phyloP scores from a whole-genome alignment of 2,329 filamentous ascomycete genomes.

The Colletotrichum sp. region DNA sequence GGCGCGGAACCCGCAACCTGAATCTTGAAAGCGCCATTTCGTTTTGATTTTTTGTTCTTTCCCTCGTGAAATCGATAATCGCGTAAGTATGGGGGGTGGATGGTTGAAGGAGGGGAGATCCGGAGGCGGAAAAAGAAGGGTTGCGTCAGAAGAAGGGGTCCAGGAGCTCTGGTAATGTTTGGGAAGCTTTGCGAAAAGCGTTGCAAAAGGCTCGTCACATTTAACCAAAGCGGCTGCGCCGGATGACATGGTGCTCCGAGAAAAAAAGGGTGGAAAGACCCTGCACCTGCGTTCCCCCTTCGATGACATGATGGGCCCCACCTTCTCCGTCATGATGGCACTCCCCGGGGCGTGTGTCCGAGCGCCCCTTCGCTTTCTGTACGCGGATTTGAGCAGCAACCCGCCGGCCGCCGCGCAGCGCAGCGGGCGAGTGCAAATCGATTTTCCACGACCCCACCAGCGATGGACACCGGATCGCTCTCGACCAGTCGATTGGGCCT shows the following conservation, averaged over 20 bases:
- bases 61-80: neutral
- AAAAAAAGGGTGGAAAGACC: constrained; percentile 14
- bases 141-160: constrained; percentile 14
- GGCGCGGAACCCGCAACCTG: constrained; percentile 31
- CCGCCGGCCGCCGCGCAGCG: neutral
- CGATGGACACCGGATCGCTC: neutral
- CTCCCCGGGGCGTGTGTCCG: neutral
- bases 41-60: neutral
- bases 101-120: neutral
- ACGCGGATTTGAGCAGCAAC: neutral
- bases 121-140: neutral
- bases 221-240: constrained; percentile 12
- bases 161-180: constrained; percentile 10
- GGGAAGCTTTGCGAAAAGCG: neutral
- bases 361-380: neutral
- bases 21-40: constrained; percentile 12
- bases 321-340: constrained; percentile 1
- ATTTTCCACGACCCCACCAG: neutral
- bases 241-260: neutral
- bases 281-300: constrained; percentile 5
- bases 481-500: neutral
- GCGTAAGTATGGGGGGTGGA: neutral
- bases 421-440: neutral
- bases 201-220: neutral
- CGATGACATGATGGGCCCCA: constrained; percentile 19